Evolutionary conservation across 2,329 filamentous ascomycete species (phyloP), one percentile per base, ranked within the genome.

Genomic region (Fusarium goolgardi): DNA sequence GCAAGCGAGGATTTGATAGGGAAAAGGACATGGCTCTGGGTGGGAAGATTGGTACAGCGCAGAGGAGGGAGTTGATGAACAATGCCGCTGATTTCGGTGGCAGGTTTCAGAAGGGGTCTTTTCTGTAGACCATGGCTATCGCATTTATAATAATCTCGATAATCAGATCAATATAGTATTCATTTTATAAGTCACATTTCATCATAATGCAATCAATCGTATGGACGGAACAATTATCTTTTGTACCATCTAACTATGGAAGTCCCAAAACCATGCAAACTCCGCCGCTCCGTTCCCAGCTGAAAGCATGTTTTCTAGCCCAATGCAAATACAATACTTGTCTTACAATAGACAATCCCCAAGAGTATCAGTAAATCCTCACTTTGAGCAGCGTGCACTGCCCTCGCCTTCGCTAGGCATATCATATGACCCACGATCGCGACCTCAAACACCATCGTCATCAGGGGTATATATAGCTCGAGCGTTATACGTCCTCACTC

Each of bases 11-110:
- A 0, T 98, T 98, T 79, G 93, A 97, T 80, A 86, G 89, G 66
- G 93, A 97, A 78, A 98, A 97, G 81, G 96, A 98, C 78, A 97
- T 98, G 88, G 91, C 88, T 39, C 81, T 92, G 4, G 90, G 90
- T 11, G 87, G 88, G 20, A 88, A 87, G 73, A 88, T 97, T 54
- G 91, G 89, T 27, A 83, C 89, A 69, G 85, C 89, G 35, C 90
- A 97, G 81, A 88, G 90, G 71, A 88, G 88, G 72, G 91, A 97
- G 71, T 82, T 98, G 82, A 78, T 97, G 62, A 91, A 87, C 69
- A 91, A 91, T 75, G 91, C 93, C 6, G 87, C 89, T 18, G 91
- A 94, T 73, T 97, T 97, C 79, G 90, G 91, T 5, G 90, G 90
- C 1, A 85, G 93, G 49, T 97, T 97, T 74, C 87, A 89, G 20